Evolutionary conservation across 1,284 basidiomycete genomes (phyloP), one percentile per base, ranked within the genome.

Genomic region (Microbotryum intermedium): DNA sequence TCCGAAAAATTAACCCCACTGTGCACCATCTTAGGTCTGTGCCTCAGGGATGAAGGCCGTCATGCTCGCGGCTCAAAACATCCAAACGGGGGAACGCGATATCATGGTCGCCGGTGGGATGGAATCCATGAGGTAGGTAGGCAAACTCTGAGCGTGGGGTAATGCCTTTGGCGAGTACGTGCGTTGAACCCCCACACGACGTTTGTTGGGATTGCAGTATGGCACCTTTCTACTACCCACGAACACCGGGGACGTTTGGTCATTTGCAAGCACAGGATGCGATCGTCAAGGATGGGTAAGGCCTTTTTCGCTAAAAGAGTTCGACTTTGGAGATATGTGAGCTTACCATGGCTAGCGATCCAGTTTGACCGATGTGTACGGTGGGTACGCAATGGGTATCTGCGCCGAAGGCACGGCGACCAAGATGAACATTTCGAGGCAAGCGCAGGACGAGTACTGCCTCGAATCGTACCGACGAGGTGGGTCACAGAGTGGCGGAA

Each of bases 391-490:
- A 53, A 97, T 97, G 91, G 92, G 91, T 64, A 87, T 88, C 81
- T 70, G 68, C 62, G 74, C 75, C 52, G 75, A 76, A 53, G 70
- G 74, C 57, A 74, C 73, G 2, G 74, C 74, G 29, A 69, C 72
- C 61, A 69, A 72, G 53, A 62, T 72, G 60, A 66, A 61, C 29
- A 66, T 76, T 39, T 69, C 73, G 23, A 69, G 74, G 45, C 72
- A 73, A 63, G 67, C 65, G 39, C 75, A 76, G 64, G 75, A 76
- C 42, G 70, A 69, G 43, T 90, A 92, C 75, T 90, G 90, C 64
- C 85, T 97, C 72, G 88, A 91, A 71, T 97, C 93, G 10, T 97
- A 97, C 80, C 84, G 84, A 73, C 34, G 34, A 39, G 34, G 34
- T 39, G 16, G 16, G 34, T 39, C 90, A 11, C 6, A 39, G 18